Percentiles rank a stretch among this genome's conserved stretches.
These are phyloP conservation scores for Catharanthus roseus DNA, from an alignment of 257 asterid species.

Conservation along the genomic window DNA sequence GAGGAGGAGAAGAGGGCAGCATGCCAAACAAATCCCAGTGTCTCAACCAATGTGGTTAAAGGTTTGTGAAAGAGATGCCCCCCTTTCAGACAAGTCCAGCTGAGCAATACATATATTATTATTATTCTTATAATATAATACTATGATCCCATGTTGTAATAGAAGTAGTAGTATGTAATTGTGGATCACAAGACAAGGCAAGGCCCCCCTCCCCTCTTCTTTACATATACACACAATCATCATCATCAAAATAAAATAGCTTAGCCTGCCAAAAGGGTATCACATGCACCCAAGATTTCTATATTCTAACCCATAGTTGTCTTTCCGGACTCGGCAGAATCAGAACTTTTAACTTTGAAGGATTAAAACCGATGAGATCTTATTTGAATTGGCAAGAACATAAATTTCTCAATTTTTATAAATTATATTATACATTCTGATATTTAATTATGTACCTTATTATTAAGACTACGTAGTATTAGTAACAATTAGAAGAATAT, in stretches of 20 bases:
- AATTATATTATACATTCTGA: too few relatives aligned
- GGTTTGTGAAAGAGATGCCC: slow-evolving; percentile 61
- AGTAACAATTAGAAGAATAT: too few relatives aligned
- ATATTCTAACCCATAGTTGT: slow-evolving; percentile 8
- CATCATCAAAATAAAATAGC: slow-evolving; percentile 49
- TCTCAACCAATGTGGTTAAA: slow-evolving; percentile 41
- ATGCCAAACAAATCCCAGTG: slow-evolving; percentile 81
- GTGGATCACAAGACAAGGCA: slow-evolving; percentile 48
- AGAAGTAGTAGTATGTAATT: slow-evolving; percentile 18
- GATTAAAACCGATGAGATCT: too few relatives aligned
- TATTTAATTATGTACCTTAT: too few relatives aligned
- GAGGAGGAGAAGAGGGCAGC: too few relatives aligned
- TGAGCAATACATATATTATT: slow-evolving; percentile 20
- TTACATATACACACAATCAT: slow-evolving; percentile 29
- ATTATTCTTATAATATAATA: neutral
- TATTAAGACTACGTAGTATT: too few relatives aligned
- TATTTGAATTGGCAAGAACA: too few relatives aligned
- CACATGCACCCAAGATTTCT: slow-evolving; percentile 49
- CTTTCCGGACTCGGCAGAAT: neutral
- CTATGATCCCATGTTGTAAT: too few relatives aligned
- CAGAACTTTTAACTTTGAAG: too few relatives aligned
- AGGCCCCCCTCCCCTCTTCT: too few relatives aligned
- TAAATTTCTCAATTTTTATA: too few relatives aligned
- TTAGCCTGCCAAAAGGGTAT: slow-evolving; percentile 31
- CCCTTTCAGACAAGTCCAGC: slow-evolving; percentile 67